Evolutionary conservation across 2,329 filamentous ascomycete species (phyloP), one percentile per base, ranked within the genome.

Genomic region (Thelonectria discophora): DNA sequence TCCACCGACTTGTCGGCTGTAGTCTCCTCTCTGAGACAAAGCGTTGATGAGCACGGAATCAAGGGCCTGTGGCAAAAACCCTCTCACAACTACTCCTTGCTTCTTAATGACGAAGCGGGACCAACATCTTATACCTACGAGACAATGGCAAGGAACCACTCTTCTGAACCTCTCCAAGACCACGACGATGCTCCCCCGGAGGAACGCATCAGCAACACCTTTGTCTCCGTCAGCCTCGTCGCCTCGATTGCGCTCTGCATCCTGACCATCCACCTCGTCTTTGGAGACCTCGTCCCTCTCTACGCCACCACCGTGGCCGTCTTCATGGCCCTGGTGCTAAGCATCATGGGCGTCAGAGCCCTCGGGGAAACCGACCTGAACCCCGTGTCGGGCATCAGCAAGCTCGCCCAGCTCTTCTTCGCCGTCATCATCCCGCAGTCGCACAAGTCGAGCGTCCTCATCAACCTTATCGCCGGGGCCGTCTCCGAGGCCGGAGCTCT

Each of bases 361-460:
- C 77, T 90, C 0, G 88, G 88, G 10, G 87, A 98, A 80, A 98
- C 95, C 5, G 95, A 99, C 72, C 83, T 99, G 10, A 98, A 98
- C 73, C 95, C 95, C 0, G 95, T 98, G 2, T 97, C 92, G 1
- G 95, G 95, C 34, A 99, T 98, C 76, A 94, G 91, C 74, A 99
- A 99, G 80, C 85, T 99, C 3, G 97, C 95, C 0, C 95, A 99
- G 77, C 86, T 99, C 3, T 90, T 98, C 73, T 98, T 99, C 76
- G 95, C 95, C 3, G 80, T 97, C 51, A 91, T 96, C 40, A 93
- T 96, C 2, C 94, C 95, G 0, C 82, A 90, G 56, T 87, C 88
- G 0, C 88, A 92, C 71, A 90, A 90, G 69, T 93, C 93, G 42
- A 92, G 93, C 12, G 89, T 99, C n/a, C 84, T 97, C 58, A 97